These are phyloP conservation scores for Euphrasia confusa DNA, from an alignment of 257 asterid species.

Conservation along the genomic window DNA sequence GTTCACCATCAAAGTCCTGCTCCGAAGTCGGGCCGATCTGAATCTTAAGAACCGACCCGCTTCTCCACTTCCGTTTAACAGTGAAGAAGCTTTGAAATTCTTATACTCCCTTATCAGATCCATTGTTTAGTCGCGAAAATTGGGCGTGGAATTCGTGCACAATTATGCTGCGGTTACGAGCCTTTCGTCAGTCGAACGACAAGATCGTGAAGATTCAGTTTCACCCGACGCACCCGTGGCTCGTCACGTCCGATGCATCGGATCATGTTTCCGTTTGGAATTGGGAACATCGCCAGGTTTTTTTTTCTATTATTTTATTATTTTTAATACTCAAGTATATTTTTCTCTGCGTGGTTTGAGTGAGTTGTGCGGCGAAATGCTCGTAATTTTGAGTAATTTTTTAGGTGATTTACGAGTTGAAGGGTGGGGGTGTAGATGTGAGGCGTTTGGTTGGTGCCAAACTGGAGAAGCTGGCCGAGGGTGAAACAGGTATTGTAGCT, in stretches of 20 bases:
- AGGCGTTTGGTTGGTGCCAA: constrained; percentile 98
- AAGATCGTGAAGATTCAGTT: constrained; percentile 93
- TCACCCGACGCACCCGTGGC: constrained; percentile 99
- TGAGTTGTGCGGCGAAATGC: neutral
- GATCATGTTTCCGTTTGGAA: constrained; percentile 99
- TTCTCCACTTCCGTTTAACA: too few species aligned
- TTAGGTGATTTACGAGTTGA: constrained; percentile 93
- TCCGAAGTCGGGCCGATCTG: too few species aligned
- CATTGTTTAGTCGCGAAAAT: too few species aligned
- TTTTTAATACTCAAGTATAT: neutral
- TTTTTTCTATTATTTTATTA: neutral
- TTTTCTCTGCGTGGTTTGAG: neutral
- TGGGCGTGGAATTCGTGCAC: neutral
- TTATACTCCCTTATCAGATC: too few species aligned
- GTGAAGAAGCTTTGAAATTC: too few species aligned
- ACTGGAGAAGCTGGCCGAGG: constrained; percentile 96
- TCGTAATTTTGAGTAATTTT: constrained; percentile 8
- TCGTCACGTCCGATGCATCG: constrained; percentile 92
- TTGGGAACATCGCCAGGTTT: constrained; percentile 99
- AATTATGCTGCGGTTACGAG: constrained; percentile 66
- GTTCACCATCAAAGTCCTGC: too few species aligned
- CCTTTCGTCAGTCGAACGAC: constrained; percentile 93
- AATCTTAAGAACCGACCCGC: too few species aligned
- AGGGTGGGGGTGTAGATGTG: constrained; percentile 98
- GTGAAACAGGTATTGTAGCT: constrained; percentile 66